These are phyloP conservation scores for Musa schizocarpa DNA, from an alignment of 176 grass and related monocot genomes.

Conservation along the genomic window DNA sequence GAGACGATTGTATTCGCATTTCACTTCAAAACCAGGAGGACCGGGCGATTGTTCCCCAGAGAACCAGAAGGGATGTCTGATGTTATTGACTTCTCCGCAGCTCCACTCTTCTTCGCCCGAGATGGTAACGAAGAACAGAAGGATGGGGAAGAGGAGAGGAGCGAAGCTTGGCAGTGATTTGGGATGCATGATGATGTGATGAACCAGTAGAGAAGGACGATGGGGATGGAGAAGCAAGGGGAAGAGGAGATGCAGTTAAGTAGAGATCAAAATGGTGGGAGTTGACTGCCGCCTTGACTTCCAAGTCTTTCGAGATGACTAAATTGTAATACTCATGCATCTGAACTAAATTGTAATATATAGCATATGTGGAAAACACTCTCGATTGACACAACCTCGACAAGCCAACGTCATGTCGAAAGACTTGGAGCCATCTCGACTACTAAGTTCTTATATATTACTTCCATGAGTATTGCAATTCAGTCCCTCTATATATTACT, in stretches of 20 bases:
- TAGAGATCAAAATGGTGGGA: not conserved
- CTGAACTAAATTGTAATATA: no score
- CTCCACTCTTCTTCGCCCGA: not conserved
- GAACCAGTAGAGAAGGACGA: not conserved
- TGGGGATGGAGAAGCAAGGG: not conserved
- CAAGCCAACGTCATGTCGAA: no score
- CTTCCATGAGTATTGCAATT: no score
- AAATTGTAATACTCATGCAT: no score
- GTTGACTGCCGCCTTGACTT: not conserved
- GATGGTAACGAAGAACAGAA: not conserved
- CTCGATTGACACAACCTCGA: no score
- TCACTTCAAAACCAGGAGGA: not conserved
- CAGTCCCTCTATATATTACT: no score
- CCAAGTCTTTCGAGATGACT: not conserved
- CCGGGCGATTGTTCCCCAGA: not conserved
- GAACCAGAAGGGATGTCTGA: conserved; percentile 2
- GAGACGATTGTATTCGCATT: not conserved
- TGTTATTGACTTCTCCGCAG: not conserved
- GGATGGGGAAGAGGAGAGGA: not conserved
- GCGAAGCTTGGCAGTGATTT: not conserved
- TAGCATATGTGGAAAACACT: no score
- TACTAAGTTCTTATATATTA: no score
- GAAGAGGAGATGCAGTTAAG: not conserved
- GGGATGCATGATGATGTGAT: not conserved
- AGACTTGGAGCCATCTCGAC: no score